These are phyloP conservation scores for Phytophthora pluvialis DNA, from an alignment of 352 stramenopile genomes.

Conservation along the genomic window DNA sequence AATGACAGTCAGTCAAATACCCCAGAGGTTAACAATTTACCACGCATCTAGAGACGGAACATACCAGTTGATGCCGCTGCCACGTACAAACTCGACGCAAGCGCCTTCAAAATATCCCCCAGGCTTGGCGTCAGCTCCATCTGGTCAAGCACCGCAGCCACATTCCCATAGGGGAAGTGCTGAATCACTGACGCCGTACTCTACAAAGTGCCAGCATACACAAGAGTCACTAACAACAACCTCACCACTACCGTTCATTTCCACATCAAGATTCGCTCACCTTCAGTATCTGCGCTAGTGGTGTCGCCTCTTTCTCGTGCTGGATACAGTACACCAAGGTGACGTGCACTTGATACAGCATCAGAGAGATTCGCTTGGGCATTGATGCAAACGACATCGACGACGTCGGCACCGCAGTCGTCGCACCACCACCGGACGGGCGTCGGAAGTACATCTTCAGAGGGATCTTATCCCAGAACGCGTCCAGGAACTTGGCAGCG, in stretches of 20 bases:
- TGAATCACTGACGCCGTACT: slow-evolving; percentile 76
- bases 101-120: slow-evolving; percentile 65
- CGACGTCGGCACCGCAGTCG: slow-evolving; percentile 31
- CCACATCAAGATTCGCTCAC: slow-evolving; percentile 37
- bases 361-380: slow-evolving; percentile 81
- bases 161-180: slow-evolving; percentile 78
- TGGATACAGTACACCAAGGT: slow-evolving; percentile 86
- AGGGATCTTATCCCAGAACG: slow-evolving; percentile 83
- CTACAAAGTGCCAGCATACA: slow-evolving; percentile 31
- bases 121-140: slow-evolving; percentile 61
- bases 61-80: slow-evolving; percentile 63
- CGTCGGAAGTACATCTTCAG: slow-evolving; percentile 84
- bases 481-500: slow-evolving; percentile 83
- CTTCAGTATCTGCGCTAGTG: slow-evolving; percentile 79
- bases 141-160: slow-evolving; percentile 55
- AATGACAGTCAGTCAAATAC: too few relatives aligned
- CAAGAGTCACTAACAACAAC: background rate
- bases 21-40: too few relatives aligned
- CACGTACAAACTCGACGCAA: slow-evolving; percentile 76
- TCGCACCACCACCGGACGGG: slow-evolving; percentile 41
- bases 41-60: too few relatives aligned
- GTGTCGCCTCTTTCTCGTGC: slow-evolving; percentile 67
- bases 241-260: background rate
- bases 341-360: slow-evolving; percentile 86
- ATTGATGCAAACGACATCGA: slow-evolving; percentile 86